These are phyloP conservation scores for Wallacemonas rigidus DNA, from an alignment of 208 protist species.

Conservation along the genomic window DNA sequence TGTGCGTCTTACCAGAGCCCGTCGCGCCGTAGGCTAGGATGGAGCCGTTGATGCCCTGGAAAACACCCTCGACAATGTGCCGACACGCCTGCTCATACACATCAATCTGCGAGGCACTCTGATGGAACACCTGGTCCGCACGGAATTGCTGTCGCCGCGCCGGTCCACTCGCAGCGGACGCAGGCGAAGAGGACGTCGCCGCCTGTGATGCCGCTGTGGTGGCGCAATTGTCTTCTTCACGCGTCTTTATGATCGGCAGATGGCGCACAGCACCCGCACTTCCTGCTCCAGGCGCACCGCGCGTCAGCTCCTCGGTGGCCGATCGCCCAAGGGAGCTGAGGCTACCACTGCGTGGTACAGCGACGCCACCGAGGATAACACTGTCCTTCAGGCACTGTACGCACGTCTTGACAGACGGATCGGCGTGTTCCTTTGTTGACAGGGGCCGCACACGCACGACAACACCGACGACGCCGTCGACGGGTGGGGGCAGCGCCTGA, in stretches of 20 bases:
- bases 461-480: constrained; percentile 46
- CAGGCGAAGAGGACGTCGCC: not conserved
- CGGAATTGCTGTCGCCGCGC: constrained; percentile 63
- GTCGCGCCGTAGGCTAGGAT: constrained; percentile 91
- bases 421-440: constrained; percentile 62
- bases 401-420: constrained; percentile 58
- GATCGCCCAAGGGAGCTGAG: not conserved
- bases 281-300: no score
- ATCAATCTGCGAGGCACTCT: constrained; percentile 67
- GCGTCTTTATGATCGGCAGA: not conserved
- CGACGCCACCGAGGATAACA: constrained; percentile 50
- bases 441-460: constrained; percentile 76
- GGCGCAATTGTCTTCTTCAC: not conserved
- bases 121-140: constrained; percentile 70
- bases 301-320: not conserved
- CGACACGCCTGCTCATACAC: constrained; percentile 73
- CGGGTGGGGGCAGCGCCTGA: not conserved
- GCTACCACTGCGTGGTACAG: not conserved
- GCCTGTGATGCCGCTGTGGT: no score
- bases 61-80: constrained; percentile 59
- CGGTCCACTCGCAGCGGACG: constrained; percentile 2
- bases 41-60: constrained; percentile 84
- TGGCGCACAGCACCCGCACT: not conserved
- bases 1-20: constrained; percentile 89
- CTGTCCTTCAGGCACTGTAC: constrained; percentile 68